These are phyloP conservation scores for Pyrus betulifolia DNA, from an alignment of 306 rosid species.

Conservation along the genomic window DNA sequence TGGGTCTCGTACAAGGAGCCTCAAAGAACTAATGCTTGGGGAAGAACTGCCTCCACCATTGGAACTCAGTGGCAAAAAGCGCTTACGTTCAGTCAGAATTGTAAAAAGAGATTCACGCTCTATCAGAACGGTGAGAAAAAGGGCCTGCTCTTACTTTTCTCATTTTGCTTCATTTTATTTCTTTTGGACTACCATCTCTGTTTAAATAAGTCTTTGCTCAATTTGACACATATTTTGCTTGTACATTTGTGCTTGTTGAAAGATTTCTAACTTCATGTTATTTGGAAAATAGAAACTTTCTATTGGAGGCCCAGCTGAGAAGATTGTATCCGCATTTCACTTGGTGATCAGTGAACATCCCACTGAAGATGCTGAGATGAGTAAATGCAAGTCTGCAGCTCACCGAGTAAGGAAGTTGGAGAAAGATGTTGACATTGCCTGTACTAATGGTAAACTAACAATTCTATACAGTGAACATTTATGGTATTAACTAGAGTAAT, in stretches of 20 bases:
- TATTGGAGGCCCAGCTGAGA: slow-evolving; percentile 78
- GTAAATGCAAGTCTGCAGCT: slow-evolving; percentile 73
- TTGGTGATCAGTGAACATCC: slow-evolving; percentile 63
- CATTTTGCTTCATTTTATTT: not conserved
- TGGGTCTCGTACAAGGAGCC: slow-evolving; percentile 63
- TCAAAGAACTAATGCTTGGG: slow-evolving; percentile 76
- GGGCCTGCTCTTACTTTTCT: not conserved
- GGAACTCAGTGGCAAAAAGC: slow-evolving; percentile 60
- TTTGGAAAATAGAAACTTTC: slow-evolving; percentile 63
- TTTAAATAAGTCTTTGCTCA: not conserved
- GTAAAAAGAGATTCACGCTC: slow-evolving; percentile 81
- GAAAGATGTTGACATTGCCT: slow-evolving; percentile 63
- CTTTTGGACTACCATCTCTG: slow-evolving; percentile 7
- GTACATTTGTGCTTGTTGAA: slow-evolving; percentile 2
- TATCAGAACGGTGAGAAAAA: slow-evolving; percentile 65
- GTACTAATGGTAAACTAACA: slow-evolving; percentile 45
- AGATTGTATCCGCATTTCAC: slow-evolving; percentile 84
- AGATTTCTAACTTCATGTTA: not conserved
- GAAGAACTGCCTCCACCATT: slow-evolving; percentile 66
- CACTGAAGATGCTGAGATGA: slow-evolving; percentile 73
- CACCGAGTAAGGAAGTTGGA: slow-evolving; percentile 67
- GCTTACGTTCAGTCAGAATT: slow-evolving; percentile 66
- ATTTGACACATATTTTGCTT: not conserved
- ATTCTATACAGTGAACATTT: slow-evolving; percentile 9
- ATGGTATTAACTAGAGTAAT: not conserved